These are phyloP conservation scores for Epichloe sp. DNA, from an alignment of 2,329 filamentous ascomycete genomes.

Conservation along the genomic window DNA sequence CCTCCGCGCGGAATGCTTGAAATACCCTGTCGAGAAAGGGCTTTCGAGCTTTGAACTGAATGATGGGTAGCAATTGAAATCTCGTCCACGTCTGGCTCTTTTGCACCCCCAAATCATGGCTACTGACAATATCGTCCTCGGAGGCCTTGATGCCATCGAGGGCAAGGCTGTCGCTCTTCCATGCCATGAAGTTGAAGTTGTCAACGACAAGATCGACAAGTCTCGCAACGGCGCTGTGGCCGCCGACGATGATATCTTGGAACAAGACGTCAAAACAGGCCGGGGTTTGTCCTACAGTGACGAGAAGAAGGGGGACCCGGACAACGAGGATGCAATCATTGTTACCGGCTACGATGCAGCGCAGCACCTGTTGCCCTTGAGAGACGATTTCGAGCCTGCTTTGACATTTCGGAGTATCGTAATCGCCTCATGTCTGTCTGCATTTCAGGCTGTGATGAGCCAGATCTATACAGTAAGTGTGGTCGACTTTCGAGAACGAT, in stretches of 20 bases:
- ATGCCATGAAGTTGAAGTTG: not conserved
- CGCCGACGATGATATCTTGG: not conserved
- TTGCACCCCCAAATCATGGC: not conserved
- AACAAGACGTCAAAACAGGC: not conserved
- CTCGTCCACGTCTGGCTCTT: not conserved
- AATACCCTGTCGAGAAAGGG: not conserved
- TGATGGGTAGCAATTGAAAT: not conserved
- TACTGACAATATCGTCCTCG: not conserved
- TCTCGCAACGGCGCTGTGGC: not conserved
- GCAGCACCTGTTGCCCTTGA: constrained; percentile 32
- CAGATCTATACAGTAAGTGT: constrained; percentile 37
- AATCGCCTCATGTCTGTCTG: constrained; percentile 33
- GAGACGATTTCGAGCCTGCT: constrained; percentile 38
- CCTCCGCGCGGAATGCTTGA: not conserved
- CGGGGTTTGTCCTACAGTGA: constrained; percentile 7
- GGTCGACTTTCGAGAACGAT: no score
- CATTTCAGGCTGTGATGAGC: constrained; percentile 41
- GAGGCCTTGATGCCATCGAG: not conserved
- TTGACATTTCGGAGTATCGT: constrained; percentile 41
- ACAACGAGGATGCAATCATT: constrained; percentile 31
- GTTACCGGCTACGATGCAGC: constrained; percentile 38
- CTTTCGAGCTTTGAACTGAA: not conserved
- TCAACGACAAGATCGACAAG: not conserved
- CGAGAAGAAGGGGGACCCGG: constrained; percentile 18
- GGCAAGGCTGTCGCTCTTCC: not conserved